Evolutionary conservation across 2,329 filamentous ascomycete genomes (phyloP).

Genomic region (Escovopsis sp.): DNA sequence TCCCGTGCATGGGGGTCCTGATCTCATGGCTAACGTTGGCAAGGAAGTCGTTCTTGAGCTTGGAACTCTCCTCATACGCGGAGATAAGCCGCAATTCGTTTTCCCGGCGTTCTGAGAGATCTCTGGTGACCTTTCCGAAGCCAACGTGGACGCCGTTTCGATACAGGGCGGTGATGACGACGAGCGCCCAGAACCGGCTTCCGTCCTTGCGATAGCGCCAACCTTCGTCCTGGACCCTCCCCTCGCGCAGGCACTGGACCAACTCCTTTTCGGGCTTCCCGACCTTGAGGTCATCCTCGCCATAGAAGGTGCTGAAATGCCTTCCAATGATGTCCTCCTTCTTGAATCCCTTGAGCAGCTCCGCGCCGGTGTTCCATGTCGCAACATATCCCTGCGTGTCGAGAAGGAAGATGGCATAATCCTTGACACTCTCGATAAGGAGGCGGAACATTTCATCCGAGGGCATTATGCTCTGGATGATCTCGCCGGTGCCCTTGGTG

Average conservation of each 20-base stretch:
- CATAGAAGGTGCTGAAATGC: constrained; percentile 44
- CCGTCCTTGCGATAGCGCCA: constrained; percentile 46
- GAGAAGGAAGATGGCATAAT: constrained; percentile 50
- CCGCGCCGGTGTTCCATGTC: constrained; percentile 44
- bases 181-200: constrained; percentile 45
- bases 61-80: constrained; percentile 48
- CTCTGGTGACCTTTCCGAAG: constrained; percentile 44
- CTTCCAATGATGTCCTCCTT: constrained; percentile 39
- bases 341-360: constrained; percentile 40
- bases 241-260: constrained; percentile 36
- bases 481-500: constrained; percentile 7
- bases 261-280: constrained; percentile 38
- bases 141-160: constrained; percentile 37
- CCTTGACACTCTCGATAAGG: constrained; percentile 44
- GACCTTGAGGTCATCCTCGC: constrained; percentile 31
- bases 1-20: constrained; percentile 49
- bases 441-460: constrained; percentile 43
- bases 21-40: constrained; percentile 53
- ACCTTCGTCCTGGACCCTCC: constrained; percentile 42
- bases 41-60: constrained; percentile 45
- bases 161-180: constrained; percentile 42
- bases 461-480: constrained; percentile 19
- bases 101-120: constrained; percentile 40
- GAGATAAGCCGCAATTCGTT: constrained; percentile 39
- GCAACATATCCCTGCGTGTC: constrained; percentile 39